phyloP scores from a whole-genome alignment of 2,329 filamentous ascomycete genomes.

The Calonectria pteridis region DNA sequence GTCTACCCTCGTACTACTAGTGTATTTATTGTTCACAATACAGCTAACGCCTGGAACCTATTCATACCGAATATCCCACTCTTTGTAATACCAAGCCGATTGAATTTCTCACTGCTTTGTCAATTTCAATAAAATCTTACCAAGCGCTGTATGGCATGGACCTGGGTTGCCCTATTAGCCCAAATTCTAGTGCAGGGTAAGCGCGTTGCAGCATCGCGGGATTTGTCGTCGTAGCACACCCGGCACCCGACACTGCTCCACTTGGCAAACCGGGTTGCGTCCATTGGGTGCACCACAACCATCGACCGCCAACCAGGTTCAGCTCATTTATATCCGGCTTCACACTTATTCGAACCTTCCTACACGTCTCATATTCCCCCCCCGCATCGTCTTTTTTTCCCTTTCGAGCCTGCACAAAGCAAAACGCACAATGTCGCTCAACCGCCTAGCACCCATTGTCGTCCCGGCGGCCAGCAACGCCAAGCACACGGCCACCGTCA shows the following conservation, averaged over 20 bases:
- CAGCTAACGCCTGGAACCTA: neutral
- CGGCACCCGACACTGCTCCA: conserved; percentile 21
- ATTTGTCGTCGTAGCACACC: conserved; percentile 5
- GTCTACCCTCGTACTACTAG: too few relatives aligned
- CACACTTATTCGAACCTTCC: conserved; percentile 2
- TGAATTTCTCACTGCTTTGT: neutral
- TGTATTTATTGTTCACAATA: neutral
- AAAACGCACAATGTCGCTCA: conserved; percentile 33
- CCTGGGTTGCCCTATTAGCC: neutral
- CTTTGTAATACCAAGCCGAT: neutral
- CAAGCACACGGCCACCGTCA: conserved; percentile 93
- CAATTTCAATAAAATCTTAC: neutral
- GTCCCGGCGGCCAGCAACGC: conserved; percentile 76
- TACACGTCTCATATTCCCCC: neutral
- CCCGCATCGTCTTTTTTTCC: neutral
- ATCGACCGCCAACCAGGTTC: conserved; percentile 19
- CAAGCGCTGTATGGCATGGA: neutral
- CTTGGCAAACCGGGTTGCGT: neutral
- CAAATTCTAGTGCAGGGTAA: conserved; percentile 17
- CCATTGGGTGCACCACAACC: conserved; percentile 4
- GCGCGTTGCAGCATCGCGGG: neutral
- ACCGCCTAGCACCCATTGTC: conserved; percentile 67
- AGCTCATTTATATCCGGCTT: conserved; percentile 17
- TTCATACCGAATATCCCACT: neutral
- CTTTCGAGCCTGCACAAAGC: neutral